Evolutionary conservation across 2,329 filamentous ascomycete genomes (phyloP).

Genomic region (Neofusicoccum cordaticola): DNA sequence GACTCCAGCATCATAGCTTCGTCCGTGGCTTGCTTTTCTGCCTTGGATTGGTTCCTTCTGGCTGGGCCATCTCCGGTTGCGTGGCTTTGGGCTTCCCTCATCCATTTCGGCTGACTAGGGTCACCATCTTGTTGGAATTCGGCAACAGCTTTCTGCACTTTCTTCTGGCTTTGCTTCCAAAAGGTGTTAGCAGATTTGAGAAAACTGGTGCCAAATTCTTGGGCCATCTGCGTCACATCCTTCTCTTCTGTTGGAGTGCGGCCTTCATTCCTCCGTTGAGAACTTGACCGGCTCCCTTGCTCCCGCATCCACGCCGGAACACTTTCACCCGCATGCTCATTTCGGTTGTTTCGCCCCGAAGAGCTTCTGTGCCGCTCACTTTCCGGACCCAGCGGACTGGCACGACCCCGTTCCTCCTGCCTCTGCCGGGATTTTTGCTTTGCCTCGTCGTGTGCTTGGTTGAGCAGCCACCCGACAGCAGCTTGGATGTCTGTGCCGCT

Average conservation of each 20-base stretch:
- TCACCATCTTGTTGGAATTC: slow-evolving; percentile 77
- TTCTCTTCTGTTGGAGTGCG: slow-evolving; percentile 59
- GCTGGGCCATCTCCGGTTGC: slow-evolving; percentile 22
- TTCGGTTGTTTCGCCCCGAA: slow-evolving; percentile 23
- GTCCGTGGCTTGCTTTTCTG: slow-evolving; percentile 36
- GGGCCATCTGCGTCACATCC: slow-evolving; percentile 77
- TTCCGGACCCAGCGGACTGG: slow-evolving; percentile 22
- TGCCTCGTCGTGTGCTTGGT: slow-evolving; percentile 83
- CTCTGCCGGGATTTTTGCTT: slow-evolving; percentile 61
- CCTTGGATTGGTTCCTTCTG: slow-evolving; percentile 4
- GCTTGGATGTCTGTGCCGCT: slow-evolving; percentile 77
- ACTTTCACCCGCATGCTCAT: slow-evolving; percentile 15
- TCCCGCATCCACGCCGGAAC: slow-evolving; percentile 64
- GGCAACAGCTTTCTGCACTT: slow-evolving; percentile 84
- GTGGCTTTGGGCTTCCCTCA: slow-evolving; percentile 66
- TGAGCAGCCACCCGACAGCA: slow-evolving; percentile 84
- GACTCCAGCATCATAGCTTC: slow-evolving; percentile 76
- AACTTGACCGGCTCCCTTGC: slow-evolving; percentile 50
- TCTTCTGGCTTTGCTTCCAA: slow-evolving; percentile 94
- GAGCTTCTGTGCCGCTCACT: slow-evolving; percentile 24
- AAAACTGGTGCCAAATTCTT: slow-evolving; percentile 76
- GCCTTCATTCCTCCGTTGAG: slow-evolving; percentile 51
- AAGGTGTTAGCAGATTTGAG: slow-evolving; percentile 93
- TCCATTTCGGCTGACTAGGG: slow-evolving; percentile 86
- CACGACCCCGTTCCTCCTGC: slow-evolving; percentile 27